A percentile compares a stretch with the other conserved stretches of the same genome.
Conservation (phyloP, 768 basidiomycete genomes). For the Termitomyces sp. region DNA sequence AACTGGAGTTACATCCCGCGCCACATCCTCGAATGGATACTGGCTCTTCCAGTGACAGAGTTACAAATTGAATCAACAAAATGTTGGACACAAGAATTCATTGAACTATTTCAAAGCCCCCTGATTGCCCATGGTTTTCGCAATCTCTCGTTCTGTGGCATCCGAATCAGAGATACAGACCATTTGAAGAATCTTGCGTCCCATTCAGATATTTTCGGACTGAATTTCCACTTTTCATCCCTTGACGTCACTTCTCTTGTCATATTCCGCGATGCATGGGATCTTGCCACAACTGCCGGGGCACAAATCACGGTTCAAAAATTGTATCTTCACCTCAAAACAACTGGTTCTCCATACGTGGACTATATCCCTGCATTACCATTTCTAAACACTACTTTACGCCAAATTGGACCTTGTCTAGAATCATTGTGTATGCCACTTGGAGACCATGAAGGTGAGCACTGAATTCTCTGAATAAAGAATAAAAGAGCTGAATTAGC, state of each 20-base stretch:
- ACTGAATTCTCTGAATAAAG: neutral
- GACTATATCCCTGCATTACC: neutral
- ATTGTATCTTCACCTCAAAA: neutral
- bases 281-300: neutral
- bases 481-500: neutral
- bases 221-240: neutral
- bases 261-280: neutral
- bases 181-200: neutral
- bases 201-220: neutral
- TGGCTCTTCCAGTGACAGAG: neutral
- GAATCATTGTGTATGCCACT: neutral
- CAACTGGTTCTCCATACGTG: neutral
- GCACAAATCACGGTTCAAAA: neutral
- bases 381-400: neutral
- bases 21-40: neutral
- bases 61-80: neutral
- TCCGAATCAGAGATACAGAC: neutral
- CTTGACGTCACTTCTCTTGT: neutral
- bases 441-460: neutral
- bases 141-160: neutral
- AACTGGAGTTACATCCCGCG: neutral
- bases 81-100: neutral
- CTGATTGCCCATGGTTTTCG: neutral
- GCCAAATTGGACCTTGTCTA: neutral
- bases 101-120: too few species aligned